Evolutionary conservation across 1,139 yeast species (phyloP).

Genomic region (Saccharomyces hybrid): DNA sequence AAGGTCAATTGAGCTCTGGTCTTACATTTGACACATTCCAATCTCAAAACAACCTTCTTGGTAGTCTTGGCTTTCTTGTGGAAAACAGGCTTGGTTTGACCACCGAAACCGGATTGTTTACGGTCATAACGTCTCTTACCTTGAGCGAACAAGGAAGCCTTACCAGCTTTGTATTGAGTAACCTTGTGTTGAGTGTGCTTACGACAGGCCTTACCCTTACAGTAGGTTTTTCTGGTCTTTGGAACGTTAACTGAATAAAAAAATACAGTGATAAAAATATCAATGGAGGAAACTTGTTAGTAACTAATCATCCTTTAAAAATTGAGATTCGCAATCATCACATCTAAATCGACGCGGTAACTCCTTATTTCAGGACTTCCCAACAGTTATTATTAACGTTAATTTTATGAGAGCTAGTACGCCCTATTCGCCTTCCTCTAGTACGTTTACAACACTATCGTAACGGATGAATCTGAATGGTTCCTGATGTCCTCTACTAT

Average conservation of each 20-base stretch:
- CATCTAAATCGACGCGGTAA: too few relatives aligned
- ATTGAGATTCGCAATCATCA: neutral
- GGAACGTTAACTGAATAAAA: constrained; percentile 85
- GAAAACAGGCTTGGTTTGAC: constrained; percentile 99
- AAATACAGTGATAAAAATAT: neutral
- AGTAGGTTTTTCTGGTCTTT: constrained; percentile 99
- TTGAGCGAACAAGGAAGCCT: constrained; percentile 98
- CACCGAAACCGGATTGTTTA: constrained; percentile 99
- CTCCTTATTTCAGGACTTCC: too few relatives aligned
- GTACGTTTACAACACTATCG: too few relatives aligned
- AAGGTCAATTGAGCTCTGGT: constrained; percentile 96
- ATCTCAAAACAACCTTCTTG: constrained; percentile 98
- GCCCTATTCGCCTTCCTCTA: too few relatives aligned
- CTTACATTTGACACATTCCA: constrained; percentile 98
- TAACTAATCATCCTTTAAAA: neutral
- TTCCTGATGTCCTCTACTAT: too few relatives aligned
- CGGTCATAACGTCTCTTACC: constrained; percentile 99
- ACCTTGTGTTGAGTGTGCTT: constrained; percentile 99
- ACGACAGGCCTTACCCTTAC: constrained; percentile 98
- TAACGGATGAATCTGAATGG: too few relatives aligned
- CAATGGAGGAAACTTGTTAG: neutral
- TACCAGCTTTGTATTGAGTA: constrained; percentile 99
- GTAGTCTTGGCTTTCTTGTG: constrained; percentile 99
- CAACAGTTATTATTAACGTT: too few relatives aligned
- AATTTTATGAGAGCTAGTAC: too few relatives aligned